Evolutionary conservation across 352 stramenopile genomes (phyloP).

Genomic region (Blastocystis sp.): DNA sequence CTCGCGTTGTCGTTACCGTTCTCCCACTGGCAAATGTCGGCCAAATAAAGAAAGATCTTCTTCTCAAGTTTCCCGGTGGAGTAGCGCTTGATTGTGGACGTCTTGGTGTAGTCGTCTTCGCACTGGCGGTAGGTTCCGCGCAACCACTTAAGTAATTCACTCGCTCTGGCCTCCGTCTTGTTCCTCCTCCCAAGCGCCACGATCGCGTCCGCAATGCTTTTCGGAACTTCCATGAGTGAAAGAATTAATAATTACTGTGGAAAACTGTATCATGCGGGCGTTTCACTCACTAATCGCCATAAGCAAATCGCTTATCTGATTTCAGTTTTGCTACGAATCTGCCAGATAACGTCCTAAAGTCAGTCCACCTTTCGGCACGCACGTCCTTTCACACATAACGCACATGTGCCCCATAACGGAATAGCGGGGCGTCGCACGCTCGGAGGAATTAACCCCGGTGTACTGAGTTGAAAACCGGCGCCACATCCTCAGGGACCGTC

Average conservation of each 20-base stretch:
- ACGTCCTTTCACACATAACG: no score
- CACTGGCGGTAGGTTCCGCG: background rate
- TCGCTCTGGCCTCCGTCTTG: background rate
- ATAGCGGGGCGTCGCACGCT: no score
- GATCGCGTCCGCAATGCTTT: background rate
- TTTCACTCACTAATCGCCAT: background rate
- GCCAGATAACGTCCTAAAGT: no score
- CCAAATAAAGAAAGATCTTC: constrained; percentile 13
- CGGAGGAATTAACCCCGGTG: no score
- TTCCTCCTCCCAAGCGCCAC: background rate
- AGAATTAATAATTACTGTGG: background rate
- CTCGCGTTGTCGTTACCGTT: constrained; percentile 51
- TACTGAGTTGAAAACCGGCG: no score
- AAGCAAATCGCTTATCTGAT: background rate
- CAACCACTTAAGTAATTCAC: background rate
- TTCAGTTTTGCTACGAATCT: no score
- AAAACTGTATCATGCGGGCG: background rate
- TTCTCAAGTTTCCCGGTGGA: constrained; percentile 45
- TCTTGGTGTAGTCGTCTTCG: constrained; percentile 12
- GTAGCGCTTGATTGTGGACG: background rate
- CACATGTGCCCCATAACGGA: no score
- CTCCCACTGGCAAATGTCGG: constrained; percentile 23
- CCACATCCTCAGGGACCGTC: no score
- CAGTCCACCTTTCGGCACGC: no score
- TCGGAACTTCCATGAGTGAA: background rate